A percentile compares a stretch with the other conserved stretches of the same genome.
phyloP scores from a whole-genome alignment of 495 filamentous ascomycete species.

The Neurospora tetraspora region DNA sequence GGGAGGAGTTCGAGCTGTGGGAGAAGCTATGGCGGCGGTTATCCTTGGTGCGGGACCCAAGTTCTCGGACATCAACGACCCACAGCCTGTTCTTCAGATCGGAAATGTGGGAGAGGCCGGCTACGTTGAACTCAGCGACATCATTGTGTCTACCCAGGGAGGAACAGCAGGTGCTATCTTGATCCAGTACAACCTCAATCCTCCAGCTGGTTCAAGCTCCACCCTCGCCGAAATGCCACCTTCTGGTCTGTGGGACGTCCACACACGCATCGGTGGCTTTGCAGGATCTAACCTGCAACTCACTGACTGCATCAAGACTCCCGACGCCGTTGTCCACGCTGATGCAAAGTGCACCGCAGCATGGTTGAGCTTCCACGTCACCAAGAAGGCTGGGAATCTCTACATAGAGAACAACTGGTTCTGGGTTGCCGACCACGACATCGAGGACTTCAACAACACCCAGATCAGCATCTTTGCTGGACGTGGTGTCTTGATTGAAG shows the following conservation, averaged over 20 bases:
- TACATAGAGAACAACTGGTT: constrained; percentile 91
- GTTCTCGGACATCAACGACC: constrained; percentile 37
- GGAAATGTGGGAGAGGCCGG: constrained; percentile 42
- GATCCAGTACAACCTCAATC: constrained; percentile 74
- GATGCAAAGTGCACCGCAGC: constrained; percentile 52
- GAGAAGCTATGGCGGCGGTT: constrained; percentile 35
- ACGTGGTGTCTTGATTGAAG: constrained; percentile 71
- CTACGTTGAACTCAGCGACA: constrained; percentile 46
- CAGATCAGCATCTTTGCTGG: constrained; percentile 84
- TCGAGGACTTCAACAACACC: constrained; percentile 49
- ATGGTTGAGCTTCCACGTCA: constrained; percentile 75
- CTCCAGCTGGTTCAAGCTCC: not conserved
- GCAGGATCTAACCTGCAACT: constrained; percentile 70
- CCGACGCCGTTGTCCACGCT: constrained; percentile 30
- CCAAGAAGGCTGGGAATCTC: constrained; percentile 46
- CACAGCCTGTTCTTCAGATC: constrained; percentile 42
- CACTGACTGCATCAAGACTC: constrained; percentile 53
- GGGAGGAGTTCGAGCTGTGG: constrained; percentile 37
- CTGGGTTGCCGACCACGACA: constrained; percentile 90
- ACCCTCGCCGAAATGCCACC: constrained; percentile 46
- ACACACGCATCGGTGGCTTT: constrained; percentile 73
- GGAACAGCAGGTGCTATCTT: constrained; percentile 45
- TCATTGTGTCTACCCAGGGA: constrained; percentile 34
- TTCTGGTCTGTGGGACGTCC: constrained; percentile 81
- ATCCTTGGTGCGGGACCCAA: constrained; percentile 31